Conservation (phyloP, 371 early-diverging fungal genomes). For the Lichtheimia hyalospora region DNA sequence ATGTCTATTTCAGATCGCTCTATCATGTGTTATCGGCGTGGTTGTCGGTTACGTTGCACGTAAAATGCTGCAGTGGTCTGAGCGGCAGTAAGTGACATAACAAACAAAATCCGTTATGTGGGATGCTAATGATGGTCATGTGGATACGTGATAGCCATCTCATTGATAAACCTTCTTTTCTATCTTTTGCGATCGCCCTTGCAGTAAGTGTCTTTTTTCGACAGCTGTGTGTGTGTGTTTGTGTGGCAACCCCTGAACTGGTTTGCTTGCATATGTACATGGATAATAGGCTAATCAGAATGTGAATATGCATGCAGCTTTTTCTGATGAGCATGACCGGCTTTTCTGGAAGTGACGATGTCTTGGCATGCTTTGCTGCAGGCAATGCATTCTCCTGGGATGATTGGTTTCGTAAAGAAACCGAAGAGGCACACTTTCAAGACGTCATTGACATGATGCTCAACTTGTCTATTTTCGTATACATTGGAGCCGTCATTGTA, state of each 20-base stretch:
- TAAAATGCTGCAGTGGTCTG: constrained; percentile 72
- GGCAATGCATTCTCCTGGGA: constrained; percentile 93
- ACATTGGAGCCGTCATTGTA: constrained; percentile 85
- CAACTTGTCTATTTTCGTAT: constrained; percentile 90
- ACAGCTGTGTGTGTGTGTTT: too few relatives aligned
- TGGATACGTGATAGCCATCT: constrained; percentile 43
- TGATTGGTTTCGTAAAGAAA: constrained; percentile 87
- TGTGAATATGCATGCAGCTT: constrained; percentile 34
- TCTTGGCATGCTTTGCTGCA: constrained; percentile 89
- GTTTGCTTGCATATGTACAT: background rate
- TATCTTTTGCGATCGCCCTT: constrained; percentile 88
- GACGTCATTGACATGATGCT: constrained; percentile 92
- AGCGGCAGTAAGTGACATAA: constrained; percentile 44
- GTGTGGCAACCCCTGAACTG: background rate
- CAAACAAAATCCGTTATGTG: background rate
- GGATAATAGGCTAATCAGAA: background rate
- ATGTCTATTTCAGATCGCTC: constrained; percentile 75
- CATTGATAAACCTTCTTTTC: constrained; percentile 91
- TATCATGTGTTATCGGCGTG: constrained; percentile 79
- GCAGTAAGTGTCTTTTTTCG: constrained; percentile 51
- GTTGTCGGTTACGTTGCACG: constrained; percentile 76
- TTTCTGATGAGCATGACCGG: constrained; percentile 82
- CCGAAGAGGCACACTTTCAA: constrained; percentile 85
- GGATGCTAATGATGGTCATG: background rate
- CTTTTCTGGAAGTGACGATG: constrained; percentile 83